phyloP scores from a whole-genome alignment of 2,329 filamentous ascomycete genomes.

The Microcyclosporella mali region DNA sequence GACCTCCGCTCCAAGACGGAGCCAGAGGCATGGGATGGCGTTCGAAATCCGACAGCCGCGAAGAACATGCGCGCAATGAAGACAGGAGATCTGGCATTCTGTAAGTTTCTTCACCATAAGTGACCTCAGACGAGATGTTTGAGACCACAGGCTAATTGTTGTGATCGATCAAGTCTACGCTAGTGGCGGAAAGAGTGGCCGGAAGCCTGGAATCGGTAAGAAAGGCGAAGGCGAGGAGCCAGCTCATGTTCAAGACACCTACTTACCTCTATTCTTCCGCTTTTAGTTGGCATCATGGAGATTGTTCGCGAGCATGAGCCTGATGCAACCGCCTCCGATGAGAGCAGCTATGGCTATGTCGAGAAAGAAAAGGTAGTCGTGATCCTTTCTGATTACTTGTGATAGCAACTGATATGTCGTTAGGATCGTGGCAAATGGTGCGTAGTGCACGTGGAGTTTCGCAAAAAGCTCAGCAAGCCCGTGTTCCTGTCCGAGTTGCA shows the following conservation, averaged over 20 bases:
- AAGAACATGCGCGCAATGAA: constrained; percentile 93
- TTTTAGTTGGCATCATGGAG: constrained; percentile 50
- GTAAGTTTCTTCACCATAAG: constrained; percentile 36
- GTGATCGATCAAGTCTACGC: no score
- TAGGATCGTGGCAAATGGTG: constrained; percentile 69
- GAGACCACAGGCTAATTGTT: no score
- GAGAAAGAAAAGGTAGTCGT: constrained; percentile 57
- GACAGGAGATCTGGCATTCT: constrained; percentile 85
- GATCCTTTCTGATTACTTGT: no score
- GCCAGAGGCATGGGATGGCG: constrained; percentile 84
- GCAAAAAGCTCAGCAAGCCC: constrained; percentile 68
- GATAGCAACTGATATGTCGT: no score
- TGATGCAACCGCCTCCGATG: constrained; percentile 68
- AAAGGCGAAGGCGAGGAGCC: neutral
- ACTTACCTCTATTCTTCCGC: constrained; percentile 35
- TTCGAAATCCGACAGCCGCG: constrained; percentile 54
- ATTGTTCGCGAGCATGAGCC: constrained; percentile 77
- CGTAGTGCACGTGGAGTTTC: constrained; percentile 81
- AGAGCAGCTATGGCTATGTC: constrained; percentile 75
- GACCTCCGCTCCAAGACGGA: constrained; percentile 66
- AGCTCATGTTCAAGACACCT: constrained; percentile 39
- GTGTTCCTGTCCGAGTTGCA: constrained; percentile 67
- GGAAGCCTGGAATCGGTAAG: constrained; percentile 63
- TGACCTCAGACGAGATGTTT: no score
- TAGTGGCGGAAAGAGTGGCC: constrained; percentile 63